These are phyloP conservation scores for Cordyceps javanica DNA, from an alignment of 2,329 filamentous ascomycete genomes.

Conservation along the genomic window DNA sequence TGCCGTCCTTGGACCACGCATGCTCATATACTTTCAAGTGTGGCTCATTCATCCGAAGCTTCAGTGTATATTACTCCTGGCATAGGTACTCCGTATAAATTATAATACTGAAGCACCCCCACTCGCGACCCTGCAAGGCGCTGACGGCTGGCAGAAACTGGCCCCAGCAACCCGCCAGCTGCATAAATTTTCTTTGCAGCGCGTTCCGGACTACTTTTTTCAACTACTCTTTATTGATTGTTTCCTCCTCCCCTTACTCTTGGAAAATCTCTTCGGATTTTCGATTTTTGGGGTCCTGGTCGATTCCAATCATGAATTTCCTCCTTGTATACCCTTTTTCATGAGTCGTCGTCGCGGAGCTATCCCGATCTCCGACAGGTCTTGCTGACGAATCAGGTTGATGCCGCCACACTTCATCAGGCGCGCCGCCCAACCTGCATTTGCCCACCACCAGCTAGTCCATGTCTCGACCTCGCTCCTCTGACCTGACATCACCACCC, in stretches of 20 bases:
- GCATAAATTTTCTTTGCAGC: conserved; percentile 7
- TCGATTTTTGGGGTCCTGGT: background rate
- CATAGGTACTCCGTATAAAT: no score
- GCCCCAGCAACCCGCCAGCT: conserved; percentile 4
- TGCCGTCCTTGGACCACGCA: no score
- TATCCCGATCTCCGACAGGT: conserved; percentile 12
- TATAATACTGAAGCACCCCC: no score
- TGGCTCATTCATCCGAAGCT: no score
- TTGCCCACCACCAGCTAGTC: background rate
- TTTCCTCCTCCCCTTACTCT: background rate
- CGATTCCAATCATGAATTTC: background rate
- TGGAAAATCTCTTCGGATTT: background rate
- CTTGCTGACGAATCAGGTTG: conserved; percentile 13
- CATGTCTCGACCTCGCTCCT: background rate
- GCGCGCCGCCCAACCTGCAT: conserved; percentile 5
- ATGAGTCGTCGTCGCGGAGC: conserved; percentile 11
- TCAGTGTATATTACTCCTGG: no score
- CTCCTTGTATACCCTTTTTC: background rate
- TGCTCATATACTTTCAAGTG: no score
- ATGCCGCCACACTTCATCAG: background rate
- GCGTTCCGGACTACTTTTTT: background rate
- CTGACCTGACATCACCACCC: conserved; percentile 7
- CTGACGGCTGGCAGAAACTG: conserved; percentile 9
- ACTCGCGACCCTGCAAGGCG: conserved; percentile 7
- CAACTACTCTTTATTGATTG: background rate